Base-by-base conservation (phyloP, 148 eudicot species). In the Drosera capensis region DNA sequence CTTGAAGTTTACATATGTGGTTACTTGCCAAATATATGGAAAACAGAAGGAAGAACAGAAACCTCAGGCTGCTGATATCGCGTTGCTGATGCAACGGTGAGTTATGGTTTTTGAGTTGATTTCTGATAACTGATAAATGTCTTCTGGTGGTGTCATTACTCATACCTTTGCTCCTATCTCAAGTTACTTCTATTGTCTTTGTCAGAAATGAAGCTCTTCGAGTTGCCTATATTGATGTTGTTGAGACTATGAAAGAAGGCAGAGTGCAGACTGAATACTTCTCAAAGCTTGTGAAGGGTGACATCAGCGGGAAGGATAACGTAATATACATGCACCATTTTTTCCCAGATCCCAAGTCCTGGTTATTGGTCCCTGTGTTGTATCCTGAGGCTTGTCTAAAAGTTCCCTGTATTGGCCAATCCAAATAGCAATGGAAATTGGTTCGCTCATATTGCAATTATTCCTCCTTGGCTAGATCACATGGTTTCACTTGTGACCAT, bases 1-100 rank as follows among this genome's bases (percentile, higher is more conserved):
- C 73, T 62, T 92, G 36, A 92, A 92, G 59, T 92, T 92, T 55
- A 85, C 99, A 23, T 92, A 92, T 63, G 95, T 92, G 22, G 93
- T 90, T 41, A 85, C 99, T 14, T 92, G 99, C 52, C 99, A 92
- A 56, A 92, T 92, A 65, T 85, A 90, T 64, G 99, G 99, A 48
- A 81, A 77, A 54, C 99, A 92, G 68, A 92, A 85, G 63, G 99
- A 92, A 76, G 94, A 81, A 35, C 82, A 73, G 36, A 85, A 80
- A 56, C 88, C 94, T 40, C 71, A 92, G 66, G 99, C 95, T 58
- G 86, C 88, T 28, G 99, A 92, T 72, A 85, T 92, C 62, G 95
- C 95, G 40, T 52, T 85, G 58, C 75, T 92, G 55, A 76, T 92
- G 95, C 99, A 92, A 67, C 77, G 88, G 99, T 87, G 51, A 46